Conservation (phyloP, 208 protist genomes). For the Balamuthia mandrillaris region DNA sequence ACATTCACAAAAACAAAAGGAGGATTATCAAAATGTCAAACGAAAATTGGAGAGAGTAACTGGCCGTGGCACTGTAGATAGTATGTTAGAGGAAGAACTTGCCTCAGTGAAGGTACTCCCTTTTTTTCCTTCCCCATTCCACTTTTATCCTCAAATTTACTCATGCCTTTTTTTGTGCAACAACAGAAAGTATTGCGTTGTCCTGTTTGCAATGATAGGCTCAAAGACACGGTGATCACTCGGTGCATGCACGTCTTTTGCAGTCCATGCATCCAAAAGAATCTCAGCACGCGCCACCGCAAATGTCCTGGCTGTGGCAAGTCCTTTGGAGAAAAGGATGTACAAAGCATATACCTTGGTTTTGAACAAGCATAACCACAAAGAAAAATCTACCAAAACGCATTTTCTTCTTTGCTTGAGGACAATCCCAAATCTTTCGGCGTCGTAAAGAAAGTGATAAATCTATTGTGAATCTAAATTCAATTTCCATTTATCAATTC, state of each 20-base stretch:
- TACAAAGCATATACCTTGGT: slow-evolving; percentile 37
- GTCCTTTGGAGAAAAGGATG: slow-evolving; percentile 23
- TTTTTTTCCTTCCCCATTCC: not conserved
- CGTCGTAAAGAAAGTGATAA: no score
- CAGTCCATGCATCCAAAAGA: not conserved
- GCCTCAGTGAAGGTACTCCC: not conserved
- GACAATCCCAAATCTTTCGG: no score
- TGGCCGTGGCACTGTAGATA: not conserved
- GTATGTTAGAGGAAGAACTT: slow-evolving; percentile 15
- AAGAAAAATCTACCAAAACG: no score
- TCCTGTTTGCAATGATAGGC: slow-evolving; percentile 17
- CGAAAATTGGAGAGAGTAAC: slow-evolving; percentile 9
- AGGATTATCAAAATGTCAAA: slow-evolving; percentile 2
- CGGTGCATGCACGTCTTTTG: slow-evolving; percentile 43
- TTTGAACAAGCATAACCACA: not conserved
- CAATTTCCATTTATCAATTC: no score
- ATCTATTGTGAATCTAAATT: no score
- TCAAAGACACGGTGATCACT: slow-evolving; percentile 42
- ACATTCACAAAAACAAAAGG: no score
- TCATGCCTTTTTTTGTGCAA: not conserved
- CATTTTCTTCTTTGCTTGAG: no score
- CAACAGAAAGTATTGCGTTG: slow-evolving; percentile 28
- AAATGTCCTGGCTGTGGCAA: slow-evolving; percentile 2
- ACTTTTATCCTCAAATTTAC: not conserved
- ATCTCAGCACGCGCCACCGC: slow-evolving; percentile 12